Evolutionary conservation across 1,284 basidiomycete genomes (phyloP).

Genomic region (Irpex sp.): DNA sequence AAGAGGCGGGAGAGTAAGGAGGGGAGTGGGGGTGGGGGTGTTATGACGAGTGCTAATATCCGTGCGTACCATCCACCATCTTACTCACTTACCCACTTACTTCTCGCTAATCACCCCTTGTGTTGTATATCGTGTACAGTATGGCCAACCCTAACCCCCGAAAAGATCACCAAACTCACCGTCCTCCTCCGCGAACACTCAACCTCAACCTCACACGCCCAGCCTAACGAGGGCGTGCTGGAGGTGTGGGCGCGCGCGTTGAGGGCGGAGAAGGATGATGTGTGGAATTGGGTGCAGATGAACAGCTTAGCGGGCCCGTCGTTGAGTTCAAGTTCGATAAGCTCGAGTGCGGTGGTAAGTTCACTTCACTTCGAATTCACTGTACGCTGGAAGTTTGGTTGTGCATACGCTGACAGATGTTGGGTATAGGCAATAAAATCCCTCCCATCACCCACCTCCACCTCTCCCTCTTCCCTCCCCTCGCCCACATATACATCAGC

Average conservation of each 20-base stretch:
- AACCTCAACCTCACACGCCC: no score
- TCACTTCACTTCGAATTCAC: no score
- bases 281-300: neutral
- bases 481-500: neutral
- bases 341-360: no score
- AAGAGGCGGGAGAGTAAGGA: neutral
- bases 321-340: no score
- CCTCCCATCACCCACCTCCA: neutral
- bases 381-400: no score
- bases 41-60: neutral
- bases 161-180: neutral
- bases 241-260: neutral
- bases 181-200: neutral
- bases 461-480: neutral
- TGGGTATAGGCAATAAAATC: no score
- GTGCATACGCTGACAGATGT: no score
- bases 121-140: no score
- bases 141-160: neutral
- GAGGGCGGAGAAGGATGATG: neutral
- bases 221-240: neutral
- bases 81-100: no score
- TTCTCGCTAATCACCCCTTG: no score
- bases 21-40: neutral
- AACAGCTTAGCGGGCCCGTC: neutral
- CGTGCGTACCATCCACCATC: neutral